These are phyloP conservation scores for Pythium guiyangense DNA, from an alignment of 352 stramenopile species.

Conservation along the genomic window DNA sequence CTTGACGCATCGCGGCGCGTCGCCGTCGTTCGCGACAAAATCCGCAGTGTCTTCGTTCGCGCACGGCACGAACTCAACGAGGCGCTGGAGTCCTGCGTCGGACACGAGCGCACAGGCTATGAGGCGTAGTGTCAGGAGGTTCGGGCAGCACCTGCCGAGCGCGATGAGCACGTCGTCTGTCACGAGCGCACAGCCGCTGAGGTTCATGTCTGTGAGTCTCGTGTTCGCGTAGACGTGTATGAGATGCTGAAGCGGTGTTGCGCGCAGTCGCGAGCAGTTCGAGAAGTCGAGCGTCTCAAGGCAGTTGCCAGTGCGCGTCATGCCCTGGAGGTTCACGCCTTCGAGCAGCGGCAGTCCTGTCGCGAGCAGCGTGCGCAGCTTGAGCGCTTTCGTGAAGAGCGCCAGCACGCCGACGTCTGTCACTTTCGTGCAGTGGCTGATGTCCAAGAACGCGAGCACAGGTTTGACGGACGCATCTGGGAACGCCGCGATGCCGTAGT, in stretches of 20 bases:
- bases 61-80: constrained; percentile 32
- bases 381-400: constrained; percentile 33
- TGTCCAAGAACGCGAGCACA: constrained; percentile 39
- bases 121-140: constrained; percentile 35
- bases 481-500: constrained; percentile 65
- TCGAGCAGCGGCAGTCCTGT: constrained; percentile 46
- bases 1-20: constrained; percentile 27
- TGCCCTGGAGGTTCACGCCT: constrained; percentile 49
- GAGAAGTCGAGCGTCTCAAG: constrained; percentile 35
- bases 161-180: constrained; percentile 50
- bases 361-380: constrained; percentile 30
- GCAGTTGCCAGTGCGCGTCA: constrained; percentile 23
- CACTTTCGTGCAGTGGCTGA: constrained; percentile 50
- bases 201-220: constrained; percentile 36
- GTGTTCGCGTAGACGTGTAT: constrained; percentile 24
- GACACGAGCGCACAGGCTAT: constrained; percentile 51
- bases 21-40: constrained; percentile 20
- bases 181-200: constrained; percentile 48
- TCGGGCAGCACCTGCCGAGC: constrained; percentile 32
- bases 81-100: constrained; percentile 40
- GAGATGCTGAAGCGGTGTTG: constrained; percentile 36
- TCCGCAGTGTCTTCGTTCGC: constrained; percentile 20
- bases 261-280: constrained; percentile 30
- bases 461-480: constrained; percentile 24
- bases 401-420: constrained; percentile 56